Evolutionary conservation across 352 stramenopile genomes (phyloP).

Genomic region (Pythium rhizo-oryzae): DNA sequence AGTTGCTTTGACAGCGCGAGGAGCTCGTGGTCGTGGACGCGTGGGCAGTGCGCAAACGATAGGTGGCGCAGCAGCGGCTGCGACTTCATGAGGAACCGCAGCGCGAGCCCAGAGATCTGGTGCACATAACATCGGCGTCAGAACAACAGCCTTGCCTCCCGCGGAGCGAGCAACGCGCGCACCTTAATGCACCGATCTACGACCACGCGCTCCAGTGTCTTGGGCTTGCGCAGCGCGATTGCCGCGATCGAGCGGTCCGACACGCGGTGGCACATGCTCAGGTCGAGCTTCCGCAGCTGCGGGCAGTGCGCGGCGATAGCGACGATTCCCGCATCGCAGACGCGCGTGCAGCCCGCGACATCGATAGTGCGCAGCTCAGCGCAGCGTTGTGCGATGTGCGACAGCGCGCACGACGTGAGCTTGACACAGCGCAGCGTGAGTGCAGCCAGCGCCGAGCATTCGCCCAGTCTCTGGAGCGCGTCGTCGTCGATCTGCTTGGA

Average conservation of each 20-base stretch:
- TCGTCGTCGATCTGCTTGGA: constrained; percentile 70
- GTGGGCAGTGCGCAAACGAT: constrained; percentile 71
- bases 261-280: constrained; percentile 81
- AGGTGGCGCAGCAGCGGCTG: constrained; percentile 49
- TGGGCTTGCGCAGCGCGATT: constrained; percentile 41
- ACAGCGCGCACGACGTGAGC: constrained; percentile 55
- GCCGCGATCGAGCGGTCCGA: constrained; percentile 68
- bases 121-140: neutral
- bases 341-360: constrained; percentile 69
- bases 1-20: constrained; percentile 7
- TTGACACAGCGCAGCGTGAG: constrained; percentile 77
- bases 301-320: constrained; percentile 58
- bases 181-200: constrained; percentile 75
- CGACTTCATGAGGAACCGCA: constrained; percentile 58
- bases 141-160: neutral
- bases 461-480: constrained; percentile 41
- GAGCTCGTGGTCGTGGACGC: constrained; percentile 55
- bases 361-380: constrained; percentile 53
- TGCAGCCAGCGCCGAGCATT: constrained; percentile 37
- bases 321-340: constrained; percentile 80
- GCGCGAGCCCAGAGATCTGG: constrained; percentile 57
- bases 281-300: constrained; percentile 57
- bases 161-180: neutral
- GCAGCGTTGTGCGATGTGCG: constrained; percentile 45
- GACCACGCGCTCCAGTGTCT: constrained; percentile 42